Conservation (phyloP, 2,329 filamentous ascomycete genomes). For the Penicillium sp. region DNA sequence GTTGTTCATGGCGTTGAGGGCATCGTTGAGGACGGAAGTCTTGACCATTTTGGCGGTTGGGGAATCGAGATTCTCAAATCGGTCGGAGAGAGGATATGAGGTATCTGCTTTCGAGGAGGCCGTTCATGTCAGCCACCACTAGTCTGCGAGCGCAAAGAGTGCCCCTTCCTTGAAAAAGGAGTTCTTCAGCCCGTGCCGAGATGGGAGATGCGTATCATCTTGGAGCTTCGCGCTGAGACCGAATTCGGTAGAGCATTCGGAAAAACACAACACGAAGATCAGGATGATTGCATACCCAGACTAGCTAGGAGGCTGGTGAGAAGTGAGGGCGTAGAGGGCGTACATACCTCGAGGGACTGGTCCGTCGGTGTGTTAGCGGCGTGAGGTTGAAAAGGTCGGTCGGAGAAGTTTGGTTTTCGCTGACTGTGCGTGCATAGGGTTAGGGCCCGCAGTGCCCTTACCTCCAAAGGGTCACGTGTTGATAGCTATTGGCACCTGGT, state of each 20-base stretch:
- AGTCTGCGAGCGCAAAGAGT: conserved; percentile 67
- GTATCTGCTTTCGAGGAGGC: conserved; percentile 30
- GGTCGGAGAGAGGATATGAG: conserved; percentile 37
- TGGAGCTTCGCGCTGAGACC: conserved; percentile 18
- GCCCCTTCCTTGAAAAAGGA: conserved; percentile 56
- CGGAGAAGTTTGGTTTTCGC: conserved; percentile 26
- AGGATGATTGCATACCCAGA: conserved; percentile 46
- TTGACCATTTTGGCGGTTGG: conserved; percentile 88
- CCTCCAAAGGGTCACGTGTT: conserved; percentile 24
- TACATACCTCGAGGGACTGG: conserved; percentile 45
- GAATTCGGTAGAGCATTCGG: conserved; percentile 8
- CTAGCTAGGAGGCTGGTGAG: conserved; percentile 42
- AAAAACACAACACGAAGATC: conserved; percentile 16
- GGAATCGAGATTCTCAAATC: conserved; percentile 53
- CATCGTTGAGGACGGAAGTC: conserved; percentile 99
- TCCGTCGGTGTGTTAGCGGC: conserved; percentile 29
- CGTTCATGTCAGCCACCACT: conserved; percentile 58
- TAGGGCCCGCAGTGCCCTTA: conserved; percentile 28
- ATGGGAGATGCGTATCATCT: conserved; percentile 46
- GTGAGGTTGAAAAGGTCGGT: conserved; percentile 21
- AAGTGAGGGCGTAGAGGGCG: conserved; percentile 19
- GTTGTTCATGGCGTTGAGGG: conserved; percentile 99
- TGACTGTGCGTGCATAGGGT: conserved; percentile 35
- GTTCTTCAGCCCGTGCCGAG: conserved; percentile 65
- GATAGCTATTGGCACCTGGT: neutral